Evolutionary conservation across 148 eudicot genomes (phyloP).

Genomic region (Amaranthus cruentus): DNA sequence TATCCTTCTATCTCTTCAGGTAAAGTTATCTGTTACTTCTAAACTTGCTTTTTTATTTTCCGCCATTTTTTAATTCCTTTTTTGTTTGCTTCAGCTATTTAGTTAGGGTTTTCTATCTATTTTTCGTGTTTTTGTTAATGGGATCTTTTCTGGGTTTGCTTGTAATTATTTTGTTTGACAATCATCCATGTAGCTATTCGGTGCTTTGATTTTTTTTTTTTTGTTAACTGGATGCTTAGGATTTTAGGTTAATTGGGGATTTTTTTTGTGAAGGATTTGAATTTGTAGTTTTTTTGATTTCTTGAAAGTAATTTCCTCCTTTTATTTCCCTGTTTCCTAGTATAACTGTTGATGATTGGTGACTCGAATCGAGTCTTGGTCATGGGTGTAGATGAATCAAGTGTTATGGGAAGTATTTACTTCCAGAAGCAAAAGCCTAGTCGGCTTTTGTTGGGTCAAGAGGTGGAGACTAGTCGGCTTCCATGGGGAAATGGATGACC

Average conservation of each 20-base stretch:
- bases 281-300: neutral
- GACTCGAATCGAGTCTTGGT: neutral
- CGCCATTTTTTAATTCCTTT: neutral
- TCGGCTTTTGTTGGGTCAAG: too few species aligned
- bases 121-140: conserved; percentile 9
- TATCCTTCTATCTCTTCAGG: conserved; percentile 19
- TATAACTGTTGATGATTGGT: neutral
- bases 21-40: conserved; percentile 17
- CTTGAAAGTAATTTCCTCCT: neutral
- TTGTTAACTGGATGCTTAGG: neutral
- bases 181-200: neutral
- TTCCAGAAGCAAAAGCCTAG: too few species aligned
- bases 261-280: neutral
- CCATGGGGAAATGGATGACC: too few species aligned
- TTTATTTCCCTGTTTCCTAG: neutral
- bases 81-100: neutral
- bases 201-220: neutral
- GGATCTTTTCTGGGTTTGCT: conserved; percentile 17
- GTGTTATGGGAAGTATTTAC: too few species aligned
- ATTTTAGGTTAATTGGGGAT: conserved; percentile 6
- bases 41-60: conserved; percentile 11
- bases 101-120: conserved; percentile 14
- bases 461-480: too few species aligned
- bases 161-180: neutral
- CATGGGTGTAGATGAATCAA: too few species aligned